Evolutionary conservation across 2,329 filamentous ascomycete species (phyloP).

Genomic region (Aspergillus texensis): DNA sequence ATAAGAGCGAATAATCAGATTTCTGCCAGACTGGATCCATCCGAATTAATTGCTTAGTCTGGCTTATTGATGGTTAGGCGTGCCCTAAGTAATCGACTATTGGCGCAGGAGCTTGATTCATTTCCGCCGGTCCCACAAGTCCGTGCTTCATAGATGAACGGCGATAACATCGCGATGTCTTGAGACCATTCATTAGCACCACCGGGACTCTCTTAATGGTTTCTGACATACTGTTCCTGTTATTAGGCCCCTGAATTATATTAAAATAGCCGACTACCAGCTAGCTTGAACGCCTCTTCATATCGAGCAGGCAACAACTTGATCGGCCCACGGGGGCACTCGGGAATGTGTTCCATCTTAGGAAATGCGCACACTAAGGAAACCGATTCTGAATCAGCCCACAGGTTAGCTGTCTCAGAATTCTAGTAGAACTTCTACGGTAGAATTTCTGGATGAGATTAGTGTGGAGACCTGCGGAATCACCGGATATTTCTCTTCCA

Average conservation of each 20-base stretch:
- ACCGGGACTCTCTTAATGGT: neutral
- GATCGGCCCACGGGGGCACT: neutral
- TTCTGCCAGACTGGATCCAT: neutral
- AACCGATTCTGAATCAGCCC: neutral
- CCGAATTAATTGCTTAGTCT: neutral
- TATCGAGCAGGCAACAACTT: neutral
- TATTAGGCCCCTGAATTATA: neutral
- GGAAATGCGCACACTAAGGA: neutral
- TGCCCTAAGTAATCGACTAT: neutral
- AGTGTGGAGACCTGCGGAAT: neutral
- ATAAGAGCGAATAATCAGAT: neutral
- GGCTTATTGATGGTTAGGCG: neutral
- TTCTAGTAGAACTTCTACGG: neutral
- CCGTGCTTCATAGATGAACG: neutral
- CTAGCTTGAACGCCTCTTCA: neutral
- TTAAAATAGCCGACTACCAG: neutral
- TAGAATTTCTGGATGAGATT: slow-evolving; percentile 1
- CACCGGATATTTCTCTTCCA: neutral
- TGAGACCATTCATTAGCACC: neutral
- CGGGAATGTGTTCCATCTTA: neutral
- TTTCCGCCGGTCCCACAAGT: neutral
- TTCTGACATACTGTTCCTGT: neutral
- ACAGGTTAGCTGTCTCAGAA: slow-evolving; percentile 3
- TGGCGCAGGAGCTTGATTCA: neutral
- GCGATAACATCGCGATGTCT: neutral